These are phyloP conservation scores for Solanum verrucosum DNA, from an alignment of 257 asterid genomes.

Conservation along the genomic window DNA sequence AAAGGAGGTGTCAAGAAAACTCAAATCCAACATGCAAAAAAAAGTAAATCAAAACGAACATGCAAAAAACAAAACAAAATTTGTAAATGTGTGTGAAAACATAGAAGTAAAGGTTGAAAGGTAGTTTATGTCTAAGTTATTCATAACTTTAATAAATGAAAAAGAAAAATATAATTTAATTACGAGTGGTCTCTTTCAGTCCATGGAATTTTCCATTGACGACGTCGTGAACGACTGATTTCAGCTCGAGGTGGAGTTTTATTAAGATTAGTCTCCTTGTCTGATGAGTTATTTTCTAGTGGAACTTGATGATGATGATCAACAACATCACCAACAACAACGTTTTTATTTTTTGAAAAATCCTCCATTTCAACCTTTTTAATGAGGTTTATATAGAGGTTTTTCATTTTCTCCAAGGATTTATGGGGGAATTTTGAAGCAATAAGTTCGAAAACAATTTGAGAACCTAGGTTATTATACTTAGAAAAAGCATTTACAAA, in stretches of 20 bases:
- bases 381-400: not conserved
- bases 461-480: not conserved
- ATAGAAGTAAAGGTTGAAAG: not conserved
- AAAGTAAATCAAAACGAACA: too few species aligned
- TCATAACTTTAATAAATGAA: too few species aligned
- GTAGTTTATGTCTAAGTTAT: too few species aligned
- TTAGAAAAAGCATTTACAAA: too few species aligned
- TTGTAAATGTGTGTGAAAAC: not conserved
- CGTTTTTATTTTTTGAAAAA: not conserved
- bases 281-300: not conserved
- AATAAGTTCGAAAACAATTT: not conserved
- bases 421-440: not conserved
- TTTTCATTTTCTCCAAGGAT: not conserved
- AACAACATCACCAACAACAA: not conserved
- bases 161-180: not conserved
- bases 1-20: too few species aligned
- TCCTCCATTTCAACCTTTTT: not conserved
- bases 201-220: constrained; percentile 19
- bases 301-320: too few species aligned
- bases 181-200: constrained; percentile 38
- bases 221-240: not conserved
- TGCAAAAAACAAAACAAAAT: not conserved
- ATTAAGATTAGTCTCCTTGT: not conserved
- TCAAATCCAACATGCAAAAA: too few species aligned
- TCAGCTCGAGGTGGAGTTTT: not conserved